Percentiles rank a stretch among this genome's conserved stretches.
Evolutionary conservation across 768 basidiomycete species (phyloP).

Genomic region (Coprinellus aureogranulatus): DNA sequence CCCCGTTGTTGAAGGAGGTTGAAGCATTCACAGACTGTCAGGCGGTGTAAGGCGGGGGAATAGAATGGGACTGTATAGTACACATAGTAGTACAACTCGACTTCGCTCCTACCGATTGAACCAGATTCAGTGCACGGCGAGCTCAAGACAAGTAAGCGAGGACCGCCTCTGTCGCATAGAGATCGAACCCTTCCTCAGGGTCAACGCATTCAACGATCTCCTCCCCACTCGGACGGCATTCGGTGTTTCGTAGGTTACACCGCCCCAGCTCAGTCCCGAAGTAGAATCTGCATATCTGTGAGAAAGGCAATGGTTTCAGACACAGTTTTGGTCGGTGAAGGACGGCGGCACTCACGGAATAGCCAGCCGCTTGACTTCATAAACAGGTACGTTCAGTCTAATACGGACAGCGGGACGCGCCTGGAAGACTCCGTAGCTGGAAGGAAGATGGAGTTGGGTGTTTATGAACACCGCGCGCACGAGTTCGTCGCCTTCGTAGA

Average conservation of each 20-base stretch:
- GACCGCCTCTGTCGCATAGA: constrained; percentile 46
- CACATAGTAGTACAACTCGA: too few species aligned
- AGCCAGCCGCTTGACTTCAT: constrained; percentile 42
- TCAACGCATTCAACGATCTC: constrained; percentile 23
- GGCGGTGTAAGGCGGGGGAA: too few species aligned
- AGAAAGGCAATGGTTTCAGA: background rate
- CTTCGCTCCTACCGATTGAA: too few species aligned
- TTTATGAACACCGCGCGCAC: constrained; percentile 58
- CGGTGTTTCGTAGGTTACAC: constrained; percentile 53
- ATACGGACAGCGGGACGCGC: constrained; percentile 35
- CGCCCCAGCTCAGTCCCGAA: constrained; percentile 53
- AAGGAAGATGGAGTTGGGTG: constrained; percentile 45
- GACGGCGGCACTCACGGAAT: constrained; percentile 40
- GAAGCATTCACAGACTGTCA: too few species aligned
- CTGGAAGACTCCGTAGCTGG: constrained; percentile 29
- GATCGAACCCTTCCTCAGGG: constrained; percentile 38
- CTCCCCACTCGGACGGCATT: constrained; percentile 38
- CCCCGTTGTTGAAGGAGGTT: too few species aligned
- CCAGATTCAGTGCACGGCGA: too few species aligned
- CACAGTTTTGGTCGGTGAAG: background rate
- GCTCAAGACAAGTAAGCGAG: constrained; percentile 31
- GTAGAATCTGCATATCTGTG: constrained; percentile 47
- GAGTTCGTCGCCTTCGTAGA: constrained; percentile 46
- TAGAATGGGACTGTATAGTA: too few species aligned
- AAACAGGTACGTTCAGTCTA: constrained; percentile 34